Base-by-base conservation (phyloP, 2,329 filamentous ascomycete genomes). In the Incumbomyces delicatus region DNA sequence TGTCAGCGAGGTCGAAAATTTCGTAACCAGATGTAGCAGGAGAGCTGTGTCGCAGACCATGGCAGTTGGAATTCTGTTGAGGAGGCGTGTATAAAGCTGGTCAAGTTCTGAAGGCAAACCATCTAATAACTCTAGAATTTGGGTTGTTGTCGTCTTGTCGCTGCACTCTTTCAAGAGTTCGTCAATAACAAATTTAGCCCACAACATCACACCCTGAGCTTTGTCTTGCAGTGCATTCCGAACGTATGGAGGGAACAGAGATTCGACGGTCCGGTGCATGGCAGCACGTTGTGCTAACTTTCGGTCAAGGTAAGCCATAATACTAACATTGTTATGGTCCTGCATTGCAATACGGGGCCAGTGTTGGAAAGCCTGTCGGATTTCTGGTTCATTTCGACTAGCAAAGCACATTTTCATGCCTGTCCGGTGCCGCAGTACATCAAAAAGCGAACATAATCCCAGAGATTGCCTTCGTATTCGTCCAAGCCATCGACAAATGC, bases 191-290 rank as follows among this genome's bases (percentile, higher is more conserved):
- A 73, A 53, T 1, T 67, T 61, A 1, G 67, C 65, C 67, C 70
- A 74, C 47, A 73, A 56, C 39, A 74, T 72, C 3, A 74, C 57
- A 0, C 70, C 68, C 1, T 59, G 61, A 0, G 70, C 58, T 30
- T 66, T 69, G 5, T 57, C 41, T 3, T 57, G 54, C 22, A 75
- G 44, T 12, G 63, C 49, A 6, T 36, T 27, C 11, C n/a, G n/a
- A 13, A 41, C 7, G 10, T 14, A 5, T 11, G 13, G 5, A n/a
- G 5, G 3, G 13, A 30, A 27, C 27, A 36, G 32, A 14, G 41
- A 32, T 42, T 38, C 6, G 18, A 41, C 30, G 10, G n/a, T 20
- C 14, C 8, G 22, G 22, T 27, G 8, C 22, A 27, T 8, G 22
- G 5, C 13, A 29, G 13, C 16, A 17, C 6, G 41, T 32, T 27